Evolutionary conservation across 2,329 filamentous ascomycete species (phyloP).

Genomic region (Aspergillus luchuensis): DNA sequence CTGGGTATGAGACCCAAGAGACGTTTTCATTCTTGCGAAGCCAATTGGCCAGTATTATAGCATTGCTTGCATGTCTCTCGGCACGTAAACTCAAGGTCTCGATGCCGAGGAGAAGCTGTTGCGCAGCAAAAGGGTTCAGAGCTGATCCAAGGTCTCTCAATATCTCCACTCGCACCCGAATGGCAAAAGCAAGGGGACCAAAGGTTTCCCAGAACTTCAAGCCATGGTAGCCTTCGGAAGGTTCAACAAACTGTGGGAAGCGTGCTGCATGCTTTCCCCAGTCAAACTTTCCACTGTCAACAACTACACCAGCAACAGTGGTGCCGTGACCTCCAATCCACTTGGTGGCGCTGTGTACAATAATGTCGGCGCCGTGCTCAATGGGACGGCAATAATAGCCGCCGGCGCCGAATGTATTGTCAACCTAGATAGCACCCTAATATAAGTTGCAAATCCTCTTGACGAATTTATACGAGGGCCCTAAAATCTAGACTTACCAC

Average conservation of each 20-base stretch:
- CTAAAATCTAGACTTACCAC: constrained; percentile 48
- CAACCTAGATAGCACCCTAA: constrained; percentile 58
- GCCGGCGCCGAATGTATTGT: constrained; percentile 94
- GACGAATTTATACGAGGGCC: background rate
- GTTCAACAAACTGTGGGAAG: constrained; percentile 92
- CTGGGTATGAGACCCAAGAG: constrained; percentile 91
- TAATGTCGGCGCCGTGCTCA: constrained; percentile 87
- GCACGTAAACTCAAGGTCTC: constrained; percentile 87
- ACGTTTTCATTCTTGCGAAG: constrained; percentile 82
- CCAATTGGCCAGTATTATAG: constrained; percentile 76
- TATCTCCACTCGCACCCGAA: constrained; percentile 85
- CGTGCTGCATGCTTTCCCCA: constrained; percentile 82
- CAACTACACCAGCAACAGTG: constrained; percentile 80
- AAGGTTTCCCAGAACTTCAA: constrained; percentile 95
- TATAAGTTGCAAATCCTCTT: background rate
- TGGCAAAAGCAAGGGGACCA: constrained; percentile 78
- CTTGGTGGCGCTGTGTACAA: constrained; percentile 92
- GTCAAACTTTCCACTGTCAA: constrained; percentile 90
- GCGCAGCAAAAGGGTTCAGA: constrained; percentile 87
- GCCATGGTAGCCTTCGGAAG: constrained; percentile 82
- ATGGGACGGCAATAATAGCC: constrained; percentile 87
- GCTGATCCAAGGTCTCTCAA: constrained; percentile 81
- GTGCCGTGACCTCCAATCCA: constrained; percentile 97
- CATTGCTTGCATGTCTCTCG: constrained; percentile 84
- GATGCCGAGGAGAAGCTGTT: constrained; percentile 84